A percentile compares a stretch with the other conserved stretches of the same genome.
phyloP scores from a whole-genome alignment of 1,284 basidiomycete genomes.

The Phlebopus sp. region DNA sequence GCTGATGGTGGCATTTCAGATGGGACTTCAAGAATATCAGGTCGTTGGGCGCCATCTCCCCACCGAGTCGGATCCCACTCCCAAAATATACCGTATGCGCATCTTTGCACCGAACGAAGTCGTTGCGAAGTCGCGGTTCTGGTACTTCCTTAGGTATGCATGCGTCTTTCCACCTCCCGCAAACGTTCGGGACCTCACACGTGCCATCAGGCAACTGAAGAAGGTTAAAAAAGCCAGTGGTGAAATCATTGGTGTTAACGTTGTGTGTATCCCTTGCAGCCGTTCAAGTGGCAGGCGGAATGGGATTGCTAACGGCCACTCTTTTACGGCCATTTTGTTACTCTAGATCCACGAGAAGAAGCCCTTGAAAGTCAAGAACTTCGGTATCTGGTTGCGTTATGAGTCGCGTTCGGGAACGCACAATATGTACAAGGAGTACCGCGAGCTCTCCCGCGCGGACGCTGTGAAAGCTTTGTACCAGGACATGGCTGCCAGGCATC shows the following conservation, averaged over 20 bases:
- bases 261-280: conserved; percentile 87
- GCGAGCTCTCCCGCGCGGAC: conserved; percentile 91
- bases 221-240: conserved; percentile 99
- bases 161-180: not conserved
- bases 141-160: conserved; percentile 92
- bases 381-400: conserved; percentile 99
- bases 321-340: conserved; percentile 20
- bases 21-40: conserved; percentile 80
- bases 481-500: conserved; percentile 99
- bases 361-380: conserved; percentile 99
- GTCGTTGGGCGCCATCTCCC: conserved; percentile 98
- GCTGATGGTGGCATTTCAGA: conserved; percentile 32
- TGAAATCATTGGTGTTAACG: conserved; percentile 98
- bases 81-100: conserved; percentile 99
- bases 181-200: conserved; percentile 8
- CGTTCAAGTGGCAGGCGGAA: conserved; percentile 82
- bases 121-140: conserved; percentile 99
- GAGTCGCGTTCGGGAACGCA: conserved; percentile 97
- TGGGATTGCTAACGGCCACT: conserved; percentile 57
- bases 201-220: conserved; percentile 77
- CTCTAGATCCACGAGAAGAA: conserved; percentile 93
- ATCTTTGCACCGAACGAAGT: conserved; percentile 99
- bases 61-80: conserved; percentile 88
- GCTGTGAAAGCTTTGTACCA: conserved; percentile 98
- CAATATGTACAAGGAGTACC: conserved; percentile 99